phyloP scores from a whole-genome alignment of 768 basidiomycete species.

The Xerocomus potaroensis region DNA sequence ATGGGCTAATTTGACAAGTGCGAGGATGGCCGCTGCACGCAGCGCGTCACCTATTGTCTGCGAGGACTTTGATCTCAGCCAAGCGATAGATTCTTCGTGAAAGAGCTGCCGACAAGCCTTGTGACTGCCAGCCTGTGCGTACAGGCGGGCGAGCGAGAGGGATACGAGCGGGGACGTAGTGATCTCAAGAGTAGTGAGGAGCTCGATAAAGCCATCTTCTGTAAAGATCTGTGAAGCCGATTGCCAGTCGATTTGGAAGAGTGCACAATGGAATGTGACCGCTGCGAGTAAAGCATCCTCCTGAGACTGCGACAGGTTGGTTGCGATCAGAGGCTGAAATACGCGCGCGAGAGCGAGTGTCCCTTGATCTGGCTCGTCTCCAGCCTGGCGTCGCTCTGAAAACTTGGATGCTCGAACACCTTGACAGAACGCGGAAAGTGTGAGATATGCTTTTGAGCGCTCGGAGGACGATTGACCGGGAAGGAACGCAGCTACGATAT shows the following conservation, averaged over 20 bases:
- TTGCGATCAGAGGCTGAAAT: constrained; percentile 48
- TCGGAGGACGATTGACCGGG: constrained; percentile 40
- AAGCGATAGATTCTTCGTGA: constrained; percentile 50
- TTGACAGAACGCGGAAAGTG: constrained; percentile 66
- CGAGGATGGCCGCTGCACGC: constrained; percentile 63
- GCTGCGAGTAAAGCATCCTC: constrained; percentile 51
- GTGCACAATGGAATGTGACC: constrained; percentile 65
- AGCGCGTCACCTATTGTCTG: constrained; percentile 43
- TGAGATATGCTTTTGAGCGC: constrained; percentile 68
- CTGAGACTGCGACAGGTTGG: constrained; percentile 51
- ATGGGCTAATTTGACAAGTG: constrained; percentile 73
- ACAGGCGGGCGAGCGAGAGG: constrained; percentile 63
- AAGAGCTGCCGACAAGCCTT: constrained; percentile 65
- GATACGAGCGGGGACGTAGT: constrained; percentile 45
- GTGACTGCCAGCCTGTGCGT: constrained; percentile 73
- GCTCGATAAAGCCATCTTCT: constrained; percentile 58
- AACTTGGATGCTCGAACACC: constrained; percentile 41
- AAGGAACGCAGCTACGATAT: constrained; percentile 48
- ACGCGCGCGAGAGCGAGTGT: constrained; percentile 46
- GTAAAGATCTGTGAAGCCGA: constrained; percentile 62
- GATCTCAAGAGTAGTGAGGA: constrained; percentile 64
- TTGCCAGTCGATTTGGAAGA: constrained; percentile 79
- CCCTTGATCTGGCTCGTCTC: constrained; percentile 40
- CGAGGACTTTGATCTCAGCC: constrained; percentile 61
- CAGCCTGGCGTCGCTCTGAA: constrained; percentile 31